Evolutionary conservation across 2,329 filamentous ascomycete species (phyloP), one percentile per base, ranked within the genome.

Genomic region (Ilyonectria destructans): DNA sequence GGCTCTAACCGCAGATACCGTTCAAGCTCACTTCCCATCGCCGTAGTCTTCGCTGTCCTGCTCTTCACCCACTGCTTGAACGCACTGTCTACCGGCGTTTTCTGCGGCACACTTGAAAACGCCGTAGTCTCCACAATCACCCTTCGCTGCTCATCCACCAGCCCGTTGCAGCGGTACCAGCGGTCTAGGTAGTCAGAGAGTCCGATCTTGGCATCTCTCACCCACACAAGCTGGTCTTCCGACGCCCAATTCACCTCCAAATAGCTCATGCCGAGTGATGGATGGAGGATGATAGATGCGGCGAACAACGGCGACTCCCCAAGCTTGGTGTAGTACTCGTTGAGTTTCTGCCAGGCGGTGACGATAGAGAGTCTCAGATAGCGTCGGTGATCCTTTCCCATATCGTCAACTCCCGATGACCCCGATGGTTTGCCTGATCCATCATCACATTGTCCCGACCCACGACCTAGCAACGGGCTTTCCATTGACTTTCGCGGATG

Each of bases 1-100:
- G 55, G 45, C 29, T 59, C 55, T 15, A 65, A 19, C 17, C 55
- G 62, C 46, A 65, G 26, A 65, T 65, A 65, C 6, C 62, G 33
- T 4, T 35, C 33, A 35, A 35, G 12, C 12, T 35, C 33, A 13
- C 33, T 35, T 8, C 33, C 33, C 12, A 13, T 35, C 33, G 4
- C 33, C 33, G 33, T 35, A 2, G 26, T 31, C 54, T 31, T 10
- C 43, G 35, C 46, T 59, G 55, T 52, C 23, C 48, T n/a, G 23
- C 29, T 29, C 23, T 19, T 49, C 46, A 21, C 15, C 46, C 19
- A 8, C 26, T 21, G 19, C 8, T 8, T 49, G n/a, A 49, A 49
- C 46, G 6, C 49, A 52, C 49, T 52, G 9, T 52, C 19, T 13
- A 8, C 49, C 23, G 8, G 23, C 3, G 26, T 52, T 19, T 19